These are phyloP conservation scores for Colletotrichum limetticola DNA, from an alignment of 2,329 filamentous ascomycete genomes.

Conservation along the genomic window DNA sequence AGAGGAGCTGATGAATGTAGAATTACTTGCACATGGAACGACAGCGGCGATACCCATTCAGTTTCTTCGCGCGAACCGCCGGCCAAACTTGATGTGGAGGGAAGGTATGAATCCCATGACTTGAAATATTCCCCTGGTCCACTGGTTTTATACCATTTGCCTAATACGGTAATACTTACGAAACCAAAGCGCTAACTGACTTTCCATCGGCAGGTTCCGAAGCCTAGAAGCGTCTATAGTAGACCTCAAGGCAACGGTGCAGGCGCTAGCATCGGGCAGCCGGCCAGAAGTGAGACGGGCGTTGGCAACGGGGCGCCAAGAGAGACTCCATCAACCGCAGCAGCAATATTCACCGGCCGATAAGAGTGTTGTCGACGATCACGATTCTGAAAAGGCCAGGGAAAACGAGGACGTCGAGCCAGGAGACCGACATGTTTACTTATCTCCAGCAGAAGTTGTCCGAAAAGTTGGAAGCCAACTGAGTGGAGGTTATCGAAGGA, in stretches of 20 bases:
- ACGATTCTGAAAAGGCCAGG: neutral
- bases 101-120: slow-evolving; percentile 8
- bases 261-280: slow-evolving; percentile 16
- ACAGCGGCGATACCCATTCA: slow-evolving; percentile 32
- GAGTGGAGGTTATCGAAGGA: slow-evolving; percentile 25
- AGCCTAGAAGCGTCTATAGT: slow-evolving; percentile 24
- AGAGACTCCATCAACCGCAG: neutral
- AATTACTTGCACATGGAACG: slow-evolving; percentile 33
- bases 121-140: neutral
- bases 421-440: slow-evolving; percentile 27
- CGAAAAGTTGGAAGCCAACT: slow-evolving; percentile 31
- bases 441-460: slow-evolving; percentile 29
- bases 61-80: slow-evolving; percentile 17
- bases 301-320: neutral
- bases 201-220: slow-evolving; percentile 8
- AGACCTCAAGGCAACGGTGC: slow-evolving; percentile 27
- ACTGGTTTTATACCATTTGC: neutral
- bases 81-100: slow-evolving; percentile 19
- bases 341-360: neutral
- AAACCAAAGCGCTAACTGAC: neutral
- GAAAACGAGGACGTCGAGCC: slow-evolving; percentile 28
- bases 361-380: neutral
- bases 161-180: neutral
- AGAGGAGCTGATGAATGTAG: neutral
- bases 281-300: slow-evolving; percentile 11